phyloP scores from a whole-genome alignment of 768 basidiomycete species.

The Amyloporia xantha region DNA sequence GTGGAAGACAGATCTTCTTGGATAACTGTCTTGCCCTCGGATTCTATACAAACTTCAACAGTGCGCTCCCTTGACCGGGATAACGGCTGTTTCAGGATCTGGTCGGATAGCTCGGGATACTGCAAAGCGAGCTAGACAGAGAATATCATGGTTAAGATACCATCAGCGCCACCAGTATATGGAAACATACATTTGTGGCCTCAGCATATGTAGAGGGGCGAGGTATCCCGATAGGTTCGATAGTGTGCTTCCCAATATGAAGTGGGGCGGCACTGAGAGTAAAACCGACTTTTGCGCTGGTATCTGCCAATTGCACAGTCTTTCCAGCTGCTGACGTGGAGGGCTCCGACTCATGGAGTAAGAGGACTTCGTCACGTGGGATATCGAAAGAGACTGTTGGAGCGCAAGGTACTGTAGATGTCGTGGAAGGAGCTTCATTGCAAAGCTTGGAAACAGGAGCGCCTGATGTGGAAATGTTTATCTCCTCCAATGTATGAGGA shows the following conservation, averaged over 20 bases:
- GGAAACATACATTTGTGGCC: conserved; percentile 17
- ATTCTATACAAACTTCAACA: not conserved
- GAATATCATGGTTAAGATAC: no score
- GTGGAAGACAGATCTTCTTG: not conserved
- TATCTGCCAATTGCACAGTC: no score
- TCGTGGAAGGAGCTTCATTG: not conserved
- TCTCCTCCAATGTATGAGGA: not conserved
- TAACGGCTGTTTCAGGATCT: conserved; percentile 12
- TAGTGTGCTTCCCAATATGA: not conserved
- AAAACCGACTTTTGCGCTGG: no score
- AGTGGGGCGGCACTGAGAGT: not conserved
- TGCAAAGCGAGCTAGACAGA: conserved; percentile 15
- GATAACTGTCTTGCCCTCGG: not conserved
- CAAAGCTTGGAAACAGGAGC: not conserved
- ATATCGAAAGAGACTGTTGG: no score
- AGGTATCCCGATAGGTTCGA: conserved; percentile 12
- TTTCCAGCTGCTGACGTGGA: no score
- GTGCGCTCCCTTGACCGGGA: not conserved
- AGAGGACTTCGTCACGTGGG: no score
- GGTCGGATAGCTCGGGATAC: conserved; percentile 12
- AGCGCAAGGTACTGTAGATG: not conserved
- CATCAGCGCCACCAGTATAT: no score
- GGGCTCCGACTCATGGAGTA: no score
- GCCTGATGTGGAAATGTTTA: not conserved
- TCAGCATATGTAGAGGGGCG: conserved; percentile 19